phyloP scores from a whole-genome alignment of 768 basidiomycete species.

The Suillus weaverae region DNA sequence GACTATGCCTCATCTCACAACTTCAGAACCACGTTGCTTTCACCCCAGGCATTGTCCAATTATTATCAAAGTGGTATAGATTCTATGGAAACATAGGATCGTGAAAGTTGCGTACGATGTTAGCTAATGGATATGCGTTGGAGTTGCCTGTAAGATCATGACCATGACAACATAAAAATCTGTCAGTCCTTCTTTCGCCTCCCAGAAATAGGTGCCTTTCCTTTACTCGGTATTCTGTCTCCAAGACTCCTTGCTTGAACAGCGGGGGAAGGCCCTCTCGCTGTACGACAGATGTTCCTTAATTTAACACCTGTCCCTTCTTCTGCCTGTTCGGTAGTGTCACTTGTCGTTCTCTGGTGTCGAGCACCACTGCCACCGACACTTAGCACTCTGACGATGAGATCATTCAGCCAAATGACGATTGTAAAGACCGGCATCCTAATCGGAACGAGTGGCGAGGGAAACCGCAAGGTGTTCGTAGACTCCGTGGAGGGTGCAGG shows the following conservation, averaged over 20 bases:
- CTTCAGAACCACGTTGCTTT: not conserved
- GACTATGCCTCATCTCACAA: not conserved
- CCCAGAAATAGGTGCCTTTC: constrained; percentile 32
- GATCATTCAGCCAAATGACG: constrained; percentile 75
- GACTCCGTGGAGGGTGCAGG: constrained; percentile 42
- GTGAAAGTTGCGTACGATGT: not conserved
- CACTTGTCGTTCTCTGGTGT: constrained; percentile 39
- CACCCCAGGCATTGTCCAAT: not conserved
- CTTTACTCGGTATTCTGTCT: constrained; percentile 12
- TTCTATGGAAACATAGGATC: not conserved
- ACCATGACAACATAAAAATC: not conserved
- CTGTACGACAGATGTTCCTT: constrained; percentile 10
- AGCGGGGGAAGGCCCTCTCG: not conserved
- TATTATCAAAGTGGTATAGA: not conserved
- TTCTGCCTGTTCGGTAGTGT: constrained; percentile 59
- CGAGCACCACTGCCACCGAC: constrained; percentile 42
- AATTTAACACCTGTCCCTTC: constrained; percentile 48
- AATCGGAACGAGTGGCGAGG: constrained; percentile 78
- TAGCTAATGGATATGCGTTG: not conserved
- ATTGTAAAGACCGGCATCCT: constrained; percentile 74
- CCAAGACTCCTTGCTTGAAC: constrained; percentile 11
- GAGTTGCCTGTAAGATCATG: too few species aligned
- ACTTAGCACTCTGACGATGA: constrained; percentile 61
- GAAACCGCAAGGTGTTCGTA: constrained; percentile 52
- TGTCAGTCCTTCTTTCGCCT: constrained; percentile 49